These are phyloP conservation scores for Fraxinus ornus DNA, from an alignment of 305 asterid genomes.

Conservation along the genomic window DNA sequence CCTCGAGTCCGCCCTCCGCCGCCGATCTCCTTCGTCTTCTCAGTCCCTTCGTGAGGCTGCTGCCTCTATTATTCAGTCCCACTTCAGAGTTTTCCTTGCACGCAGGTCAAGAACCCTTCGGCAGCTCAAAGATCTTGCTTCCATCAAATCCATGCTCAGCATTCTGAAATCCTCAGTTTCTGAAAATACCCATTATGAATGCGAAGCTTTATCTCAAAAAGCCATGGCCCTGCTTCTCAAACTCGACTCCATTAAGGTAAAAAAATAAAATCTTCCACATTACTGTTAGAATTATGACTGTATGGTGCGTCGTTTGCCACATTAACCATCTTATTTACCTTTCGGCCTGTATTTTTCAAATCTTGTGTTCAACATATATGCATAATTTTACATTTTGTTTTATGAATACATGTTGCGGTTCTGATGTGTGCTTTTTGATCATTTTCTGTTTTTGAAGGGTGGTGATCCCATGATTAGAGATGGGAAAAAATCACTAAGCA, in stretches of 20 bases:
- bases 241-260: conserved; percentile 49
- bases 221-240: conserved; percentile 50
- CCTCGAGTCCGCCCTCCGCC: conserved; percentile 61
- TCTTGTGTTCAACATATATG: not conserved
- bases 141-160: conserved; percentile 54
- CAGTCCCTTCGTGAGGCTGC: conserved; percentile 69
- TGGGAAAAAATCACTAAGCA: conserved; percentile 56
- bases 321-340: not conserved
- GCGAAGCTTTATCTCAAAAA: conserved; percentile 38
- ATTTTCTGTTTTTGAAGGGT: conserved; percentile 44
- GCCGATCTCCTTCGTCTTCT: conserved; percentile 35
- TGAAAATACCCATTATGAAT: conserved; percentile 37
- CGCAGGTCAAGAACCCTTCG: conserved; percentile 85
- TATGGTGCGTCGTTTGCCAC: not conserved
- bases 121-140: conserved; percentile 70
- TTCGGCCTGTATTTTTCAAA: not conserved
- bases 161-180: conserved; percentile 54
- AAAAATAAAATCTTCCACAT: not conserved
- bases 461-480: conserved; percentile 82
- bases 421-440: conserved; percentile 9
- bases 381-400: not conserved
- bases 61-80: conserved; percentile 70
- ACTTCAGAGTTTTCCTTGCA: conserved; percentile 67
- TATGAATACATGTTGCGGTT: not conserved
- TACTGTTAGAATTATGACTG: not conserved